phyloP scores from a whole-genome alignment of 352 stramenopile species.

The Phytopythium delawarense region DNA sequence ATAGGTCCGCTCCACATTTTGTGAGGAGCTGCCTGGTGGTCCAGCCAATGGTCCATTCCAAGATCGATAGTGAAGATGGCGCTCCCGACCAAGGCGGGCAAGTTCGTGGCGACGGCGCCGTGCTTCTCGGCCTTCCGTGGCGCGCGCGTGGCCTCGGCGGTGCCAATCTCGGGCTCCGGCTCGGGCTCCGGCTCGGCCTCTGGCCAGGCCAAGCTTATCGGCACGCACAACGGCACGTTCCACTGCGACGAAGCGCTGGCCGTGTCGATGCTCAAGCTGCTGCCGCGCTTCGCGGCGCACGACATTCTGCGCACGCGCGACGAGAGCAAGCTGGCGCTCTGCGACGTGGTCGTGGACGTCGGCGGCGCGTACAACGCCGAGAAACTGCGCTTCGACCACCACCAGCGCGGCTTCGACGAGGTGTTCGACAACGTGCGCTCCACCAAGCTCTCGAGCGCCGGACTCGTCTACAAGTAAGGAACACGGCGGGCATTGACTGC shows the following conservation, averaged over 20 bases:
- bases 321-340: conserved; percentile 84
- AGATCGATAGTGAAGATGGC: conserved; percentile 32
- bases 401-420: conserved; percentile 92
- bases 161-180: conserved; percentile 10
- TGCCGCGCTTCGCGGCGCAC: conserved; percentile 87
- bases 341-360: conserved; percentile 97
- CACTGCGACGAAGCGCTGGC: conserved; percentile 98
- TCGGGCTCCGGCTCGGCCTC: conserved; percentile 1
- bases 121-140: conserved; percentile 59
- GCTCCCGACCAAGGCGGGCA: conserved; percentile 53
- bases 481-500: neutral
- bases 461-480: conserved; percentile 93
- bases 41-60: neutral
- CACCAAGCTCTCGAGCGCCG: conserved; percentile 94
- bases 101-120: conserved; percentile 56
- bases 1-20: neutral
- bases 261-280: conserved; percentile 95
- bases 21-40: neutral
- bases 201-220: conserved; percentile 81
- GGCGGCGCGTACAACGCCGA: conserved; percentile 93
- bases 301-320: conserved; percentile 89
- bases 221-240: conserved; percentile 97
- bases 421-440: conserved; percentile 71
- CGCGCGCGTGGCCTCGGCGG: conserved; percentile 43
- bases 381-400: conserved; percentile 94